These are phyloP conservation scores for Thielaviopsis punctulata DNA, from an alignment of 2,329 filamentous ascomycete genomes.

Conservation along the genomic window DNA sequence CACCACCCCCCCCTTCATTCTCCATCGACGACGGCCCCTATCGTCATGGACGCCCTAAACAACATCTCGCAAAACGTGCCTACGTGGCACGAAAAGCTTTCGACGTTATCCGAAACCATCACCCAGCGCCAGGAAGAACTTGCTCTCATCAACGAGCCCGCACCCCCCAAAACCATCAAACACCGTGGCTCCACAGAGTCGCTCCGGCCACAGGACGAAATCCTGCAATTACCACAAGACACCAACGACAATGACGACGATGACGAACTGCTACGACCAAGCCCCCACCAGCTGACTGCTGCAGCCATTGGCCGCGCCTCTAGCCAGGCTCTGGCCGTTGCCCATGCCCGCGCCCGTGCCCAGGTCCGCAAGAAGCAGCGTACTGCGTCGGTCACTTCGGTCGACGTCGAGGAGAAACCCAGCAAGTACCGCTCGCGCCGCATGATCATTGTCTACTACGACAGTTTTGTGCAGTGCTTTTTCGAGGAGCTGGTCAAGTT, in stretches of 20 bases:
- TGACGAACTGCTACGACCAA: not conserved
- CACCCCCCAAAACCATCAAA: slow-evolving; percentile 24
- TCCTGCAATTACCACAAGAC: slow-evolving; percentile 11
- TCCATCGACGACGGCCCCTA: not conserved
- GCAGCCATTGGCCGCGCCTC: slow-evolving; percentile 24
- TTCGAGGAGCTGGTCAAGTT: slow-evolving; percentile 73
- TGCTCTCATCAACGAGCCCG: slow-evolving; percentile 26
- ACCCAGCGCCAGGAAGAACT: slow-evolving; percentile 43
- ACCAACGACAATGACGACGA: slow-evolving; percentile 11
- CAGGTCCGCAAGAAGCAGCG: slow-evolving; percentile 33
- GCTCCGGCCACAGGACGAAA: slow-evolving; percentile 31
- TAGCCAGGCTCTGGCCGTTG: slow-evolving; percentile 27
- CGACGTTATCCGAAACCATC: slow-evolving; percentile 43
- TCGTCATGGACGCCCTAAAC: slow-evolving; percentile 37
- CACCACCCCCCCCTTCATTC: not conserved
- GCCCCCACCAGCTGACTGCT: slow-evolving; percentile 12
- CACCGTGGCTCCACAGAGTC: slow-evolving; percentile 38
- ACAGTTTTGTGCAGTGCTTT: slow-evolving; percentile 66
- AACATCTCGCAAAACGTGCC: slow-evolving; percentile 39
- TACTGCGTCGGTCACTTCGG: slow-evolving; percentile 34
- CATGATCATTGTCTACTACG: slow-evolving; percentile 82
- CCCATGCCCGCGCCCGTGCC: slow-evolving; percentile 28
- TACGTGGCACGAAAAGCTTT: slow-evolving; percentile 40
- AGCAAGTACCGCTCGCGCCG: slow-evolving; percentile 50
- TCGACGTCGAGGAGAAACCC: slow-evolving; percentile 25